Evolutionary conservation across 2,329 filamentous ascomycete species (phyloP), one percentile per base, ranked within the genome.

Genomic region (Juglanconis juglandina): DNA sequence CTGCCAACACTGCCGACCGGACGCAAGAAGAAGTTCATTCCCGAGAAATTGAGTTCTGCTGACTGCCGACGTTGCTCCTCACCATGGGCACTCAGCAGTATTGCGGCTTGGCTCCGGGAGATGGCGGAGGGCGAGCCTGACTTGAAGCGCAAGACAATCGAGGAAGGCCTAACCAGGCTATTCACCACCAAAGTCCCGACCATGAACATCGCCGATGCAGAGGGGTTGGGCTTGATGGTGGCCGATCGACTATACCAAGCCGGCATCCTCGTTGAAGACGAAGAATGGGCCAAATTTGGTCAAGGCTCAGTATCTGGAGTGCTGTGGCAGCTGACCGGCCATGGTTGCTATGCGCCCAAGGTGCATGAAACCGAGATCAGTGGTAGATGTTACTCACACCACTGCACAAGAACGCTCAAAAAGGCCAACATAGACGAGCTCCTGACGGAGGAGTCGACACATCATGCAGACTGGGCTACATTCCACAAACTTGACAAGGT

Each of bases 241-340:
- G 87, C 96, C 2, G 80, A 86, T 58, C 85, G 88, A 51, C 95
- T 99, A 91, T 84, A 94, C 65, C 82, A 85, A 32, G 86, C 88
- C 8, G 88, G 87, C 44, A 91, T 92, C 10, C 77, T 99, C 37
- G 79, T 96, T 5, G 87, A 88, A 13, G 94, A 97, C 39, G 95
- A 99, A 73, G 96, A 99, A 76, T 99, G 96, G 95, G 89, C 99
- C 66, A 97, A 96, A 71, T 93, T 98, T 70, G 90, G 91, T 6
- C 80, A 84, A 1, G 91, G 89, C 6, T 85, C 83, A 32, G 86
- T 98, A 69, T 93, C 90, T 30, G 96, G 95, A 59, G 93, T 99
- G 4, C 79, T 99, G 49, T 97, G 90, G 82, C 96, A 99, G 72
- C 79, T 99, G 53, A 96, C 93, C 3, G 92, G 93, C 6, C 86